Percentiles rank a stretch among this genome's conserved stretches.
phyloP scores from a whole-genome alignment of 139 green algal species.

The Chlorella sorokiniana region DNA sequence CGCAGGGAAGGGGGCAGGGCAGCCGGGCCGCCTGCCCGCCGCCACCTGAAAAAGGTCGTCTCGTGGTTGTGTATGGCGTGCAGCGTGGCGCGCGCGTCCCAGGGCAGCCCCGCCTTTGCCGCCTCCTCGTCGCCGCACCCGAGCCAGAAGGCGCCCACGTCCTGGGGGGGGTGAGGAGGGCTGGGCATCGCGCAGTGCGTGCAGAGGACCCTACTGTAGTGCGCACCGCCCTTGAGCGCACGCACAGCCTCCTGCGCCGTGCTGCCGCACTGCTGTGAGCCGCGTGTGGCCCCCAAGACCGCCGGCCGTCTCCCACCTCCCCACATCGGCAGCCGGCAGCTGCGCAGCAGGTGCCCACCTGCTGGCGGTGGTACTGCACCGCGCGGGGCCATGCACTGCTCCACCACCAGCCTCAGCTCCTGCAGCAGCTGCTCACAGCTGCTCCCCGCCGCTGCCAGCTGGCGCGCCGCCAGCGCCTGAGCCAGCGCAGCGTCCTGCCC shows the following conservation, averaged over 20 bases:
- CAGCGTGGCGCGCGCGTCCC: constrained; percentile 25
- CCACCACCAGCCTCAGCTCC: constrained; percentile 10
- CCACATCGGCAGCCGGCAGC: background rate
- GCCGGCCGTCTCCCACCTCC: background rate
- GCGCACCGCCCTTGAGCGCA: no score
- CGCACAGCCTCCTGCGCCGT: no score
- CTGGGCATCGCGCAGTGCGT: no score
- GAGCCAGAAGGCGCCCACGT: constrained; percentile 36
- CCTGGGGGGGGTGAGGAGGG: constrained; percentile 9
- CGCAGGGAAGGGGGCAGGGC: no score
- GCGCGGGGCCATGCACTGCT: constrained; percentile 11
- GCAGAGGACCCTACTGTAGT: background rate
- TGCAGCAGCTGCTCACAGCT: background rate
- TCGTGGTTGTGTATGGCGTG: constrained; percentile 1
- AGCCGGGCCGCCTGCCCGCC: no score
- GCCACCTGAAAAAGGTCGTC: constrained; percentile 27
- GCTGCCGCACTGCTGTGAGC: no score
- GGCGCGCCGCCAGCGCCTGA: constrained; percentile 1
- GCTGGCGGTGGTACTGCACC: constrained; percentile 44
- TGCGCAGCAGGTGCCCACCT: constrained; percentile 10
- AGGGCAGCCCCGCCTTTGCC: constrained; percentile 24
- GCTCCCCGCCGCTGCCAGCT: background rate
- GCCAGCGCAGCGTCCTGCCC: background rate
- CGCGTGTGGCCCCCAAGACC: no score
- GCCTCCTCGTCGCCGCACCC: constrained; percentile 29